These are phyloP conservation scores for Microstroma glucosiphilum DNA, from an alignment of 1,284 basidiomycete genomes.

Conservation along the genomic window DNA sequence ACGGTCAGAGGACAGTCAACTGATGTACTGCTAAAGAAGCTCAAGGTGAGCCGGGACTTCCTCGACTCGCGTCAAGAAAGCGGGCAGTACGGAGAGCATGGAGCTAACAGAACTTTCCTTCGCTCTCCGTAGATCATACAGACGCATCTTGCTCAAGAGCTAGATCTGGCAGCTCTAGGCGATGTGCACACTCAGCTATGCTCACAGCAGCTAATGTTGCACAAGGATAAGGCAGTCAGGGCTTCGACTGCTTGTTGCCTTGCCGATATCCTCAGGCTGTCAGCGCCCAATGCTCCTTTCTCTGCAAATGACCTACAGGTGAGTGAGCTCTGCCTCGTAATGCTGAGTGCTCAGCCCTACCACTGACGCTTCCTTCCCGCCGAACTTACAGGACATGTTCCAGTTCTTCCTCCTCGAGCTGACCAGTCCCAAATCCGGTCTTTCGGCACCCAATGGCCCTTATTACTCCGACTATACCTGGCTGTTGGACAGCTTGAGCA, in stretches of 20 bases:
- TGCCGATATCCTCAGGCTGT: slow-evolving; percentile 83
- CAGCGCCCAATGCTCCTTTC: slow-evolving; percentile 95
- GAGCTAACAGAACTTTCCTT: slow-evolving; percentile 10
- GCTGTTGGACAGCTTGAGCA: slow-evolving; percentile 81
- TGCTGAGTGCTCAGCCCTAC: slow-evolving; percentile 55
- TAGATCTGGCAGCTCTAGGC: slow-evolving; percentile 68
- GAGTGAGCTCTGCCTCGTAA: slow-evolving; percentile 14
- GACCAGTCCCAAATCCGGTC: slow-evolving; percentile 27
- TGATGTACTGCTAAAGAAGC: slow-evolving; percentile 33
- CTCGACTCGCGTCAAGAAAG: no score
- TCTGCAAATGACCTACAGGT: slow-evolving; percentile 69
- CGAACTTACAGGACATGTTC: slow-evolving; percentile 60
- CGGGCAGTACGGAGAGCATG: no score
- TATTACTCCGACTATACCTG: slow-evolving; percentile 56
- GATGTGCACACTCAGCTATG: slow-evolving; percentile 73
- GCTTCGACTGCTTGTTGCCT: slow-evolving; percentile 89
- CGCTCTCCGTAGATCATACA: slow-evolving; percentile 58
- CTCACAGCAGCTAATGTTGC: slow-evolving; percentile 70
- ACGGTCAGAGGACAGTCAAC: slow-evolving; percentile 21
- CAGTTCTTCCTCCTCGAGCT: slow-evolving; percentile 59
- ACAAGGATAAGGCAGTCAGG: slow-evolving; percentile 90
- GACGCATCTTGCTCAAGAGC: slow-evolving; percentile 71
- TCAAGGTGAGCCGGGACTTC: slow-evolving; percentile 22
- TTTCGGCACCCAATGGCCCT: slow-evolving; percentile 30
- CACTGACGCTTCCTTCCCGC: slow-evolving; percentile 86